Conservation (phyloP, 23 red algal genomes). For the Gracilaria domingensis region DNA sequence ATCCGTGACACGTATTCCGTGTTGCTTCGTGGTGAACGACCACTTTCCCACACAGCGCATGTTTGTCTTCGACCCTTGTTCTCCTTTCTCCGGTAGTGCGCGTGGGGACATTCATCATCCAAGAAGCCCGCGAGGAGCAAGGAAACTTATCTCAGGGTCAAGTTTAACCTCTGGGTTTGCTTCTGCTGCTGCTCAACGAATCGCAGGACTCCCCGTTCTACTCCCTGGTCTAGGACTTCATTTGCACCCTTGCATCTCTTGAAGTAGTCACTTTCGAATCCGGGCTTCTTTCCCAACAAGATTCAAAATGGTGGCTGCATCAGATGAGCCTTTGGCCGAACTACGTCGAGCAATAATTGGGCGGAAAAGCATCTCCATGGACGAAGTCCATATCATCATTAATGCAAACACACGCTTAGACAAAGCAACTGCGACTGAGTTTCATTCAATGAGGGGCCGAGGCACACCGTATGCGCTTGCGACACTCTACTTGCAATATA, state of each 20-base stretch:
- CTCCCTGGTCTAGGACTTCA: too few species aligned
- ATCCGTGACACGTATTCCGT: too few species aligned
- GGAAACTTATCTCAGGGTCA: too few species aligned
- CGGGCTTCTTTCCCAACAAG: background rate
- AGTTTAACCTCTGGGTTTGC: too few species aligned
- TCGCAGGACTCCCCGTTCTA: too few species aligned
- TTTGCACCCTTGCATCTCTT: background rate
- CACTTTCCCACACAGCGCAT: too few species aligned
- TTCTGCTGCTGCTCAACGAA: too few species aligned
- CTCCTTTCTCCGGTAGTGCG: too few species aligned
- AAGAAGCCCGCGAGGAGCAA: too few species aligned
- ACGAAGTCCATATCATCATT: conserved; percentile 52
- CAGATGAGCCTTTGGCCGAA: conserved; percentile 32
- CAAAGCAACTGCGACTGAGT: conserved; percentile 45
- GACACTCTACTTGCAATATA: conserved; percentile 66
- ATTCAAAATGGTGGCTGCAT: conserved; percentile 2
- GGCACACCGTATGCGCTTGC: conserved; percentile 59
- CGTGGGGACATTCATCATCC: too few species aligned
- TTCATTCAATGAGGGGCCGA: conserved; percentile 71
- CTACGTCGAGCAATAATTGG: conserved; percentile 57
- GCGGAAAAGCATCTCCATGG: conserved; percentile 27
- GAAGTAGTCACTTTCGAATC: background rate
- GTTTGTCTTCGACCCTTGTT: too few species aligned
- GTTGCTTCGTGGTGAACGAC: too few species aligned
- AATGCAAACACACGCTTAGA: conserved; percentile 40